Evolutionary conservation across 345 rosid species (phyloP), one percentile per base, ranked within the genome.

Genomic region (Melastoma malabathricum): DNA sequence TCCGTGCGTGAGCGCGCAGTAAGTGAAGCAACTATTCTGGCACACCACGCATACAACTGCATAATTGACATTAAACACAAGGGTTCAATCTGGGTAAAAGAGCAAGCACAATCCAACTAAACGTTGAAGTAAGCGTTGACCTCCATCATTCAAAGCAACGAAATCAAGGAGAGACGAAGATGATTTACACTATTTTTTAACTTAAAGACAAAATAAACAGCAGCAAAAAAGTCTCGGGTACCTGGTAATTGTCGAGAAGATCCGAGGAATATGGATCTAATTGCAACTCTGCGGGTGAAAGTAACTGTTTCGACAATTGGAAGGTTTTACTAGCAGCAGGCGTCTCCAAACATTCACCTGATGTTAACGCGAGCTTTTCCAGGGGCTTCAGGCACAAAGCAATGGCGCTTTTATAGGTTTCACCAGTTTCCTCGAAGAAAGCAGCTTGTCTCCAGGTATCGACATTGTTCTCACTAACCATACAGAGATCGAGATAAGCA

Each of bases 391-490:
- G 61, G 73, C 95, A 82, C 27, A 76, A 72, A 56, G 82, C 72
- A 17, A 79, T 64, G 25, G 82, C 86, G 76, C 81, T 87, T 66
- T 63, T 87, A 80, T 87, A 92, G 56, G 89, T 92, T 63, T 92
- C 97, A 44, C 80, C 78, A 41, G 88, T 79, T 77, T 87, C 98
- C 67, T 85, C 97, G 41, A 84, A 87, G 71, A 87, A 82, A 53
- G 98, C 98, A 70, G 97, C 97, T 51, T 93, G 79, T 31, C 95
- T 71, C 98, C 98, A 92, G 25, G 80, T 75, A 51, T 87, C 96
- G 17, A 84, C 98, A 72, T 87, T 84, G 46, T 77, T 77, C 74
- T 87, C 96, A 61, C 93, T 82, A 52, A 82, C 81, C 95, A 77
- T 92, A 73, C 80, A 92, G 46, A 92, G 93, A 68, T 92, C 98